Evolutionary conservation across 2,329 filamentous ascomycete genomes (phyloP), one percentile per base, ranked within the genome.

Genomic region (Diaporthe ilicicola): DNA sequence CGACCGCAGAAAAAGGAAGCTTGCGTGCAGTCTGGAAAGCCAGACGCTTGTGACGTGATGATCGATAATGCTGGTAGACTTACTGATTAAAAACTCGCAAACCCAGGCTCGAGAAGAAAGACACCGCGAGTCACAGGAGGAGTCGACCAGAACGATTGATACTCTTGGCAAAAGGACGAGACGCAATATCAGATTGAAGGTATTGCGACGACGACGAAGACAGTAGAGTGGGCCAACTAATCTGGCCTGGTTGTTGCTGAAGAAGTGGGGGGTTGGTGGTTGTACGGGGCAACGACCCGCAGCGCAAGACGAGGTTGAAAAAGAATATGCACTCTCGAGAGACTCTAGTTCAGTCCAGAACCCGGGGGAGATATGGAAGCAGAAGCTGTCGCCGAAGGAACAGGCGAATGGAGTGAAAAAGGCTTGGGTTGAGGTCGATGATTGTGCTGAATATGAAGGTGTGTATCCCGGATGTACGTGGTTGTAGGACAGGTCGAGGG

Each of bases 231-330:
- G 42, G 42, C 4, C n/a, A 27, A 27, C 42, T 6, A 48, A 19
- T 17, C 34, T 61, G 59, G 59, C 37, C 13, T 39, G 59, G 34
- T 34, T 29, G 24, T 17, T n/a, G 32, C 48, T 62, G 59, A 65
- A 42, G 42, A 53, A 59, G 62, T 53, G 46, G 27, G 19, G 39
- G 34, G 56, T 34, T 29, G 42, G 12, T 17, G 27, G 59, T 62
- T 48, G 59, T 62, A 48, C 59, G 48, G 59, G 59, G 59, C 59
- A 62, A 62, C 59, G 46, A 48, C 42, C 32, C 19, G 8, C 29
- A 62, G 42, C 27, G 27, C 53, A 51, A 27, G 53, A 61, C 2
- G 8, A 50, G 53, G 8, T 37, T 29, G 29, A 22, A 27, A 34
- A 24, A 62, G 29, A 19, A 10, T 15, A 29, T 42, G n/a, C n/a